Conservation (phyloP, 176 grass and related monocot species). For the Ensete glaucum region DNA sequence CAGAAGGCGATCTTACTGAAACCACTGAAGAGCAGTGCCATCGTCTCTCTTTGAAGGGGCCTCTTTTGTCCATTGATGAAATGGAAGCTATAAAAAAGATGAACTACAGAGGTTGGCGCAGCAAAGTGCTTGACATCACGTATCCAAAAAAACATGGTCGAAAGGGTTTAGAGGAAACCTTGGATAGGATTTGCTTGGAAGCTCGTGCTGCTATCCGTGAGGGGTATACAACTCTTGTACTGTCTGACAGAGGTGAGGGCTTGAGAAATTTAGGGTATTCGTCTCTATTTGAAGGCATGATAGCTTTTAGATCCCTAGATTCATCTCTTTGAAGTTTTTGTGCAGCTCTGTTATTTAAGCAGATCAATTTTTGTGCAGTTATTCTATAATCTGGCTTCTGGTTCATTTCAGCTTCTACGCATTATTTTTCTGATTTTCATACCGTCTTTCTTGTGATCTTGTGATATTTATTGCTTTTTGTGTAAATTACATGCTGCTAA, state of each 20-base stretch:
- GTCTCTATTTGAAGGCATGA: not conserved
- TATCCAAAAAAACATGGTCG: constrained; percentile 68
- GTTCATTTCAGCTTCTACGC: not conserved
- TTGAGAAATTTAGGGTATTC: constrained; percentile 10
- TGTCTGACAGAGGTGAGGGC: constrained; percentile 89
- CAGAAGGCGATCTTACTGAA: constrained; percentile 90
- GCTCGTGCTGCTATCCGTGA: constrained; percentile 63
- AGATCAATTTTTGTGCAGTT: not conserved
- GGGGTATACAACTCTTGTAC: constrained; percentile 80
- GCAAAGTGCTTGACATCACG: constrained; percentile 84
- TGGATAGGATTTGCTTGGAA: constrained; percentile 81
- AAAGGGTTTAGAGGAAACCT: constrained; percentile 69
- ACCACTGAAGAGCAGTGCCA: constrained; percentile 88
- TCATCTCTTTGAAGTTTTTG: not conserved
- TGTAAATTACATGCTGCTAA: not conserved
- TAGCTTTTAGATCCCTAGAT: not conserved
- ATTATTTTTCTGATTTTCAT: not conserved
- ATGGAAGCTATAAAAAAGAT: constrained; percentile 97
- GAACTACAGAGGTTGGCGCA: constrained; percentile 81
- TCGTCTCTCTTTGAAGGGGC: constrained; percentile 64
- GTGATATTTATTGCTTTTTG: not conserved
- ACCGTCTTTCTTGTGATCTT: not conserved
- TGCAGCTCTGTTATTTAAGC: not conserved
- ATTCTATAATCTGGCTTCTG: not conserved
- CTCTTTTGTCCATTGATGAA: constrained; percentile 79